Evolutionary conservation across 805 yeast species (phyloP).

Genomic region (Lipomyces mesembrius): DNA sequence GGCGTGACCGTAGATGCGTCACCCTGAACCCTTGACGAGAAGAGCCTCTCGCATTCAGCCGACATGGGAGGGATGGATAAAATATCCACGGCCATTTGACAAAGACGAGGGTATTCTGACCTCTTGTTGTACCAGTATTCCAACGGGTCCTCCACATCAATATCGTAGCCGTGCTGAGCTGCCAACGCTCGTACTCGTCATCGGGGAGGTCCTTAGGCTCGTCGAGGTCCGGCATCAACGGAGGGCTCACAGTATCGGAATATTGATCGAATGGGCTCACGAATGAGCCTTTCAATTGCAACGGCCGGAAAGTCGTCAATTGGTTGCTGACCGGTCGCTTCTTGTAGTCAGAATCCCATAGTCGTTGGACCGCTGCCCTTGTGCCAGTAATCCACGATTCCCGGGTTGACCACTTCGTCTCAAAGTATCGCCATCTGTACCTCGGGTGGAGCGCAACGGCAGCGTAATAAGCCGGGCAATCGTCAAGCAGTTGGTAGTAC

Average conservation of each 20-base stretch:
- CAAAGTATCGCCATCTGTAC: too few species aligned
- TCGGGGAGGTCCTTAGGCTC: constrained; percentile 8
- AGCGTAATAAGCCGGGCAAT: too few species aligned
- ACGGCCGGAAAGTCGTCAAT: constrained; percentile 1
- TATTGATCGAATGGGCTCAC: constrained; percentile 8
- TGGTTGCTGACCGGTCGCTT: constrained; percentile 3
- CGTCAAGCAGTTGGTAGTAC: too few species aligned
- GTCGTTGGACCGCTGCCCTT: constrained; percentile 8
- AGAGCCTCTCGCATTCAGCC: too few species aligned
- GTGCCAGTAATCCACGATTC: too few species aligned
- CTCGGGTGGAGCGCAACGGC: too few species aligned
- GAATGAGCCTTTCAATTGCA: background rate
- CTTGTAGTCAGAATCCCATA: constrained; percentile 9
- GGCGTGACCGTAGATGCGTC: too few species aligned
- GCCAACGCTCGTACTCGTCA: constrained; percentile 7
- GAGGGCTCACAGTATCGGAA: constrained; percentile 5
- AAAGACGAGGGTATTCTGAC: too few species aligned
- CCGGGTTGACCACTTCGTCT: too few species aligned
- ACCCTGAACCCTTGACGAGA: too few species aligned
- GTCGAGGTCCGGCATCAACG: constrained; percentile 8
- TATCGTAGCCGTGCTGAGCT: constrained; percentile 7
- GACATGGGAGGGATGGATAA: too few species aligned
- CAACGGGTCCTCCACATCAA: constrained; percentile 8
- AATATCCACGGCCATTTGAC: too few species aligned
- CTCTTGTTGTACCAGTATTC: constrained; percentile 7